Evolutionary conservation across 78 protist genomes (phyloP).

Genomic region (Paratrimastix pyriformis): DNA sequence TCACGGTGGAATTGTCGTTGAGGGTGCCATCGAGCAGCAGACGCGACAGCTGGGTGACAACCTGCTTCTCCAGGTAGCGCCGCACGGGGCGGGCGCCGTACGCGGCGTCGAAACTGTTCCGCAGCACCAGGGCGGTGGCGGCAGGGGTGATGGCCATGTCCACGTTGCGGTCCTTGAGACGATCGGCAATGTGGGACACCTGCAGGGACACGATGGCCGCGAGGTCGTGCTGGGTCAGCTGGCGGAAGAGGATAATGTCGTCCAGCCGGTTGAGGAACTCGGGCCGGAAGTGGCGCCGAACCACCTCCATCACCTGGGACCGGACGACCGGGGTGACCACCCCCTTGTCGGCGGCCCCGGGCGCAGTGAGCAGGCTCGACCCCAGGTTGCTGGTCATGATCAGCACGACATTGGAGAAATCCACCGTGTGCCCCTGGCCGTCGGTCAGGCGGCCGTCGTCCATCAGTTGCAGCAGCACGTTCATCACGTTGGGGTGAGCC

Average conservation of each 20-base stretch:
- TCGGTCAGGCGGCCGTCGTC: slow-evolving; percentile 97
- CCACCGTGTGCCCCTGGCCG: slow-evolving; percentile 84
- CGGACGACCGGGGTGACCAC: not conserved
- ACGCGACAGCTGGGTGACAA: slow-evolving; percentile 62
- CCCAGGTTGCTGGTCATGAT: slow-evolving; percentile 88
- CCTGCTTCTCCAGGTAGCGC: slow-evolving; percentile 70
- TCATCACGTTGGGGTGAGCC: slow-evolving; percentile 81
- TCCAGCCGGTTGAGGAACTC: slow-evolving; percentile 95
- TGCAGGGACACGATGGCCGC: slow-evolving; percentile 39
- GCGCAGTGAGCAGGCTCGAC: slow-evolving; percentile 37
- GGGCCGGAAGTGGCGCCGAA: slow-evolving; percentile 71
- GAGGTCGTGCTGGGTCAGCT: slow-evolving; percentile 43
- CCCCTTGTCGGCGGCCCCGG: no score
- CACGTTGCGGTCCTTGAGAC: slow-evolving; percentile 60
- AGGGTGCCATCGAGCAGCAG: no score
- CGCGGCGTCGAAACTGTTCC: slow-evolving; percentile 27
- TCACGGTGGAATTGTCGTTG: no score
- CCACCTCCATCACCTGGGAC: slow-evolving; percentile 51
- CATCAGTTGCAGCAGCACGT: slow-evolving; percentile 85
- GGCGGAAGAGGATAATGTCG: slow-evolving; percentile 74
- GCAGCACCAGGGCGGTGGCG: slow-evolving; percentile 47
- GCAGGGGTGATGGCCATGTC: slow-evolving; percentile 9
- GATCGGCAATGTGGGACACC: slow-evolving; percentile 36
- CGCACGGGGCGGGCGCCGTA: slow-evolving; percentile 91
- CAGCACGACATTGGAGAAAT: slow-evolving; percentile 77